Evolutionary conservation across 1,284 basidiomycete genomes (phyloP), one percentile per base, ranked within the genome.

Genomic region (Pseudozyma thailandica): DNA sequence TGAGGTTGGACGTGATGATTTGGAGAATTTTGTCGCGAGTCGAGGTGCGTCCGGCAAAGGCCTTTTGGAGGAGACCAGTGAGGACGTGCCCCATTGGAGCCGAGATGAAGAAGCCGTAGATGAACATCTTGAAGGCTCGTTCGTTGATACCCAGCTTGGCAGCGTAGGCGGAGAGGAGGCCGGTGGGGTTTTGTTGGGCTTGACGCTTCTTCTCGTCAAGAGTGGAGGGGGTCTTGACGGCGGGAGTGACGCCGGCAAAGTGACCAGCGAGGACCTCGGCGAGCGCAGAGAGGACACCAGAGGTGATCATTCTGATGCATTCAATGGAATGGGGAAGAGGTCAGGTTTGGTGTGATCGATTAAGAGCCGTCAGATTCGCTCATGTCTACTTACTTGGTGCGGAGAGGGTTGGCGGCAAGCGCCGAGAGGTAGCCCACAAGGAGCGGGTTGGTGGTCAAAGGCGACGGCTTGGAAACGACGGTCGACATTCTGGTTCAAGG

Each of bases 71-170:
- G 27, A 86, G 74, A 49, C 89, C 75, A 15, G 76, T 78, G 41
- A 93, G 88, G 81, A 87, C 84, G 79, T 94, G 93, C 42, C 89
- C 87, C 38, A 94, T 82, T 2, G 93, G 92, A 6, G 92, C 92
- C n/a, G 91, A 92, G 51, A 93, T 86, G 70, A 90, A 86, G 84
- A 91, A 89, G 70, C 92, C 93, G 77, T 93, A 94, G 26, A 90
- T 58, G 3, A 88, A 90, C 90, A 94, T 92, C 84, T 93, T 92
- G 72, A 90, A 57, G 8, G 91, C 90, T 72, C 74, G 59, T 39
- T 78, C 68, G 60, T 77, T 75, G 64, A 80, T 64, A 25, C 78
- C 78, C 6, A 62, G 44, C 31, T 58, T 58, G 31, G 65, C 64
- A 33, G 73, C 66, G 37, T 73, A 61, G 26, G 70, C 31, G 16